Evolutionary conservation across 2,329 filamentous ascomycete genomes (phyloP).

Genomic region (Berkeleyomyces basicola): DNA sequence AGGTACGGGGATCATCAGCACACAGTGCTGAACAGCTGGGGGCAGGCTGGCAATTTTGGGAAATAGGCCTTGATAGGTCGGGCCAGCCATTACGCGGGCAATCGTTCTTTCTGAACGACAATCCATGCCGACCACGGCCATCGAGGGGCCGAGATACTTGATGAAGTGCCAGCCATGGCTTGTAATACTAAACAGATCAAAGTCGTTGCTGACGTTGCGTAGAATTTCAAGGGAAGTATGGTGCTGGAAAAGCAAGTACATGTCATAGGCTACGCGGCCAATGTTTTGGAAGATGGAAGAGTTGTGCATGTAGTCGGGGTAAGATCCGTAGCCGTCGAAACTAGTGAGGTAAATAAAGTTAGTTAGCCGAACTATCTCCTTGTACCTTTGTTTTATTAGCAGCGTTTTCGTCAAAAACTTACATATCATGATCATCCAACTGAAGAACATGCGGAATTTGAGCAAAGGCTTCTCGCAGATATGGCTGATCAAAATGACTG

Average conservation of each 20-base stretch:
- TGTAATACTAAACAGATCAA: conserved; percentile 89
- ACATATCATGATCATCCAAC: conserved; percentile 97
- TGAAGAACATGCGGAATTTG: conserved; percentile 91
- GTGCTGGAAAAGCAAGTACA: conserved; percentile 97
- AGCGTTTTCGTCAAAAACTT: conserved; percentile 28
- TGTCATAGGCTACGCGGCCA: conserved; percentile 83
- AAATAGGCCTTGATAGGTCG: conserved; percentile 93
- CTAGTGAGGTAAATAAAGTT: conserved; percentile 26
- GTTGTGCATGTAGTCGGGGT: conserved; percentile 95
- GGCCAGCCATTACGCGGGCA: conserved; percentile 82
- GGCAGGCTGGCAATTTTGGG: conserved; percentile 86
- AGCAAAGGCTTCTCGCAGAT: conserved; percentile 84
- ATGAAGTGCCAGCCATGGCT: conserved; percentile 98
- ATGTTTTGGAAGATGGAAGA: conserved; percentile 98
- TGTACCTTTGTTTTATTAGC: neutral
- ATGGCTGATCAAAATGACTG: conserved; percentile 93
- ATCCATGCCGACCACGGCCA: conserved; percentile 80
- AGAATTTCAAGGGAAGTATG: conserved; percentile 91
- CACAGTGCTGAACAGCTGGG: conserved; percentile 84
- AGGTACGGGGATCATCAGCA: conserved; percentile 90
- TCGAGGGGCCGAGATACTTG: conserved; percentile 83
- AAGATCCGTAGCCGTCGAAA: conserved; percentile 93
- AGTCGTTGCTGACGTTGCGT: conserved; percentile 71
- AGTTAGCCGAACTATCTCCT: conserved; percentile 5
- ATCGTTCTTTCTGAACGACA: conserved; percentile 83